These are phyloP conservation scores for Pistacia atlantica DNA, from an alignment of 345 rosid species.

Conservation along the genomic window DNA sequence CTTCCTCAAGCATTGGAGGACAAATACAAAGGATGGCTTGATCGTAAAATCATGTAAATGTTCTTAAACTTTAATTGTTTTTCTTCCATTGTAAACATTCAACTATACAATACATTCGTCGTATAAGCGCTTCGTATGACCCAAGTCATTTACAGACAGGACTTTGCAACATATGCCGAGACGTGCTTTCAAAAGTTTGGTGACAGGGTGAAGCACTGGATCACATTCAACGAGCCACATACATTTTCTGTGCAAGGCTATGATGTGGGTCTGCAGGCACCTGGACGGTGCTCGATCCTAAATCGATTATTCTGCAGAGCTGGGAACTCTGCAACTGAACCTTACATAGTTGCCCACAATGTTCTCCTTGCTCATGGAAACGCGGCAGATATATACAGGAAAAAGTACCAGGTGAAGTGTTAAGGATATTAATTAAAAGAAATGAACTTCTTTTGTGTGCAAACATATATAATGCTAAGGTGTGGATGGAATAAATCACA, in stretches of 20 bases:
- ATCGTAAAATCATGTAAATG: constrained; percentile 64
- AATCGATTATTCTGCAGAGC: constrained; percentile 61
- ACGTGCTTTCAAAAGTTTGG: constrained; percentile 86
- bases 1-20: constrained; percentile 91
- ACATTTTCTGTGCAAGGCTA: constrained; percentile 84
- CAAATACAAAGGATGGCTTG: constrained; percentile 83
- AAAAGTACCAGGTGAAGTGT: constrained; percentile 64
- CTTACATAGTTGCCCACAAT: constrained; percentile 87
- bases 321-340: constrained; percentile 93
- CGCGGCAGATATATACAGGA: constrained; percentile 61
- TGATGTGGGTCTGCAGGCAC: constrained; percentile 86
- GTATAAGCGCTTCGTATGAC: not conserved
- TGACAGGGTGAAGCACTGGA: constrained; percentile 92
- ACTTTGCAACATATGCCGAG: constrained; percentile 77
- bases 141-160: constrained; percentile 48
- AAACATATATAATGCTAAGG: not conserved
- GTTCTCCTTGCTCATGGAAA: constrained; percentile 71
- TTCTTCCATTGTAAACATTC: not conserved
- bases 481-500: not conserved
- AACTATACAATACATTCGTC: not conserved
- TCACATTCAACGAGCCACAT: constrained; percentile 93
- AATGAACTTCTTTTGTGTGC: not conserved
- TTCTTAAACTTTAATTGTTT: not conserved
- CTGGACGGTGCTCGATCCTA: constrained; percentile 80
- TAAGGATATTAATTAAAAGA: not conserved